A percentile compares a stretch with the other conserved stretches of the same genome.
Evolutionary conservation across 2,329 filamentous ascomycete genomes (phyloP).

Genomic region (Grosmannia clavigera): DNA sequence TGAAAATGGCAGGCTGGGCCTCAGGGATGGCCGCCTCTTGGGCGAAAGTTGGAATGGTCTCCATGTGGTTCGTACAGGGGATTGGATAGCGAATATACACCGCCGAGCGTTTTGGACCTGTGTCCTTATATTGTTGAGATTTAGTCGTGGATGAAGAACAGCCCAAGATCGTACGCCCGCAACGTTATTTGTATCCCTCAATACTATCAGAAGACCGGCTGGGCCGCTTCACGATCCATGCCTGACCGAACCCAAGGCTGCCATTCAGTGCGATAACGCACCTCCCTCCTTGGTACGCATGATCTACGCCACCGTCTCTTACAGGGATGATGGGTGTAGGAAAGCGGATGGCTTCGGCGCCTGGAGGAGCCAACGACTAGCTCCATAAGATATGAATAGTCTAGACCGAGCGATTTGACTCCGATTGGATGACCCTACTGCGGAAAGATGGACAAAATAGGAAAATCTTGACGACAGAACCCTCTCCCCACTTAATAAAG

Average conservation of each 20-base stretch:
- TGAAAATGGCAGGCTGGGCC: conserved; percentile 4
- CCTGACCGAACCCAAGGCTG: neutral
- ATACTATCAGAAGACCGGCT: neutral
- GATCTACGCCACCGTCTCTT: neutral
- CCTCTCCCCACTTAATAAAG: neutral
- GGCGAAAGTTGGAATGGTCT: conserved; percentile 3
- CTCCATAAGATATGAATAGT: conserved; percentile 1
- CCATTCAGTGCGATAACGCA: neutral
- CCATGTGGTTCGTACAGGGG: neutral
- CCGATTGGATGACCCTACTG: conserved; percentile 1
- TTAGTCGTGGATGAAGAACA: no score
- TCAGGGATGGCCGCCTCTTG: conserved; percentile 5
- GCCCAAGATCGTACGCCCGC: neutral
- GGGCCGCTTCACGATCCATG: neutral
- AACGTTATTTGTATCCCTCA: neutral
- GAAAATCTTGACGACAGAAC: conserved; percentile 11
- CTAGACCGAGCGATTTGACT: conserved; percentile 7
- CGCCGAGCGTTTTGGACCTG: neutral
- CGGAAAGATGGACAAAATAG: conserved; percentile 4
- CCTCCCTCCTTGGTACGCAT: neutral
- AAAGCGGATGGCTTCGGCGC: neutral
- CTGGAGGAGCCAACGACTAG: conserved; percentile 1
- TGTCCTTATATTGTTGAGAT: neutral
- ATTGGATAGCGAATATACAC: neutral
- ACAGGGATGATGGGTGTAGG: neutral